These are phyloP conservation scores for Yarrowia sp. DNA, from an alignment of 805 yeast species.

Conservation along the genomic window DNA sequence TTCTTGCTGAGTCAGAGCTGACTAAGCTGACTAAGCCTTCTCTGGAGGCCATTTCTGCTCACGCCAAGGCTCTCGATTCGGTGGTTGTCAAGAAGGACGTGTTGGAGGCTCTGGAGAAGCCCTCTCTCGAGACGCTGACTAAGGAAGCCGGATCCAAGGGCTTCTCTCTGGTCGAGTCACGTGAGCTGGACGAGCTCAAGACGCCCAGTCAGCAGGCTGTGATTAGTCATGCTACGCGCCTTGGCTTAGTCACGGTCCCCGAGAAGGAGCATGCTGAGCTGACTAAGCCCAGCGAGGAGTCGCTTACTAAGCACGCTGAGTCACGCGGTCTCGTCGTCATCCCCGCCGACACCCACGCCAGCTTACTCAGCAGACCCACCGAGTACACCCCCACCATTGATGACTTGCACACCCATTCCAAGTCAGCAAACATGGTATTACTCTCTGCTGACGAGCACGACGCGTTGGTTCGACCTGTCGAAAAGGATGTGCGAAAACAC, in stretches of 20 bases:
- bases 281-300: constrained; percentile 21
- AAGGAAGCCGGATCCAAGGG: background rate
- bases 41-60: constrained; percentile 31
- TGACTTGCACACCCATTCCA: constrained; percentile 32
- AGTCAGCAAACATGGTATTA: constrained; percentile 33
- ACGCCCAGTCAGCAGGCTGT: constrained; percentile 16
- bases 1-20: constrained; percentile 29
- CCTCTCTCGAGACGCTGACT: constrained; percentile 2
- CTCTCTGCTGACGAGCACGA: constrained; percentile 11
- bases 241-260: constrained; percentile 36
- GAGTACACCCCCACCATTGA: constrained; percentile 28
- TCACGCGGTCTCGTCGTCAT: background rate
- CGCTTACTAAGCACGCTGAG: background rate
- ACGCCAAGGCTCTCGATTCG: constrained; percentile 36
- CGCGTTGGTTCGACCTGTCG: background rate
- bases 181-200: background rate
- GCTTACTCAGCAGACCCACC: background rate
- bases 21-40: constrained; percentile 29
- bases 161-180: background rate
- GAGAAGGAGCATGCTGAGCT: constrained; percentile 30
- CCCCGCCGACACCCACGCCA: background rate
- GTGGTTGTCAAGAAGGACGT: constrained; percentile 29
- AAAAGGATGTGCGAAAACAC: background rate
- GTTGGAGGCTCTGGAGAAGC: too few relatives aligned
- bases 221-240: constrained; percentile 19